Conservation (phyloP, 352 stramenopile genomes). For the Peronospora belbahrii region DNA sequence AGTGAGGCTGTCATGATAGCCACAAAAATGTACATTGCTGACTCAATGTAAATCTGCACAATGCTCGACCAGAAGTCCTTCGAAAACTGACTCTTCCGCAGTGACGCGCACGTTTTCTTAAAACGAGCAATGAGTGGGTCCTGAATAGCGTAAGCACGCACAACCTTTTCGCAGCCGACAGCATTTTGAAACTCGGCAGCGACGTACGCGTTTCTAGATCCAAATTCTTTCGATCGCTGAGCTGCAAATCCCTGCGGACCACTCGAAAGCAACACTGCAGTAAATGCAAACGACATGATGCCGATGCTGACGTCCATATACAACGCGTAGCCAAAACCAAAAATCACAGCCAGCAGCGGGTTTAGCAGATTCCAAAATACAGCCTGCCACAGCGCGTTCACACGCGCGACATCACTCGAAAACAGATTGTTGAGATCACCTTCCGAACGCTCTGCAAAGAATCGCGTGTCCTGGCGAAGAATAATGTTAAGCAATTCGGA, state of each 20-base stretch:
- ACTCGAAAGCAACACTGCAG: conserved; percentile 69
- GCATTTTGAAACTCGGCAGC: conserved; percentile 85
- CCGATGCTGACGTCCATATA: conserved; percentile 79
- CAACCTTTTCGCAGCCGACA: conserved; percentile 79
- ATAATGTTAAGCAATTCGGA: conserved; percentile 70
- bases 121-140: conserved; percentile 69
- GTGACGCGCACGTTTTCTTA: conserved; percentile 42
- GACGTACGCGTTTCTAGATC: conserved; percentile 82
- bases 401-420: conserved; percentile 76
- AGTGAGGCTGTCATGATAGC: conserved; percentile 81
- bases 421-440: conserved; percentile 87
- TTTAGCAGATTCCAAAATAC: conserved; percentile 87
- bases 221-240: conserved; percentile 81
- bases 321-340: conserved; percentile 78
- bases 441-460: conserved; percentile 80
- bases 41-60: conserved; percentile 88
- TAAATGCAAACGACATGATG: conserved; percentile 80
- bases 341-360: conserved; percentile 65
- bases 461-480: conserved; percentile 65
- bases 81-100: conserved; percentile 81
- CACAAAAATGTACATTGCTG: conserved; percentile 86
- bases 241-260: conserved; percentile 77
- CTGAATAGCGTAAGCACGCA: conserved; percentile 81
- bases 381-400: conserved; percentile 81
- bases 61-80: conserved; percentile 88